phyloP scores from a whole-genome alignment of 106 monocot species.

The Acorus gramineus region DNA sequence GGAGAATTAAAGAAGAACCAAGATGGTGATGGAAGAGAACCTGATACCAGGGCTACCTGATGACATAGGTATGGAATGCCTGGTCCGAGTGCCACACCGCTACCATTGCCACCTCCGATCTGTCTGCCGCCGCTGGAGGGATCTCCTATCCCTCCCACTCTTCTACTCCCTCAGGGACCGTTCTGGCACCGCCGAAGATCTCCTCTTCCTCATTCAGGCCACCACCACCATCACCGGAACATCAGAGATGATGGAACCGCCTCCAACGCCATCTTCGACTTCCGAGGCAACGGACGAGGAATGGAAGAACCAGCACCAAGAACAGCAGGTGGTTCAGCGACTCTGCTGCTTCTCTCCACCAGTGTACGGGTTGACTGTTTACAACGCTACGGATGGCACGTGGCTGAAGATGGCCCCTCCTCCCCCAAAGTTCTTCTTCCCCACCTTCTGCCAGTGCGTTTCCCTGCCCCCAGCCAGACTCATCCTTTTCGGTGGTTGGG shows the following conservation, averaged over 20 bases:
- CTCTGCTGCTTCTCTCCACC: slow-evolving; percentile 3
- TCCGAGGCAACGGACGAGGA: too few species aligned
- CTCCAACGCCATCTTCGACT: too few species aligned
- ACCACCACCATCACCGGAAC: background rate
- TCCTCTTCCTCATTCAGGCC: slow-evolving; percentile 28
- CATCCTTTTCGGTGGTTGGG: slow-evolving; percentile 54
- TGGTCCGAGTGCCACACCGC: slow-evolving; percentile 27
- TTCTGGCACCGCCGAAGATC: slow-evolving; percentile 21
- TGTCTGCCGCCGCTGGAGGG: slow-evolving; percentile 27
- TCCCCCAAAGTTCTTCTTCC: slow-evolving; percentile 40
- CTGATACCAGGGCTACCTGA: slow-evolving; percentile 37
- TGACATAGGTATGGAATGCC: slow-evolving; percentile 34
- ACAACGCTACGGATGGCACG: slow-evolving; percentile 17
- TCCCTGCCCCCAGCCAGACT: slow-evolving; percentile 18
- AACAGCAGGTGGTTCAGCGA: too few species aligned
- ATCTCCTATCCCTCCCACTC: slow-evolving; percentile 8
- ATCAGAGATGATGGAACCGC: too few species aligned
- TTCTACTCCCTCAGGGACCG: slow-evolving; percentile 8
- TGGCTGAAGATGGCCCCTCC: slow-evolving; percentile 28
- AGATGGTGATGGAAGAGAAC: background rate
- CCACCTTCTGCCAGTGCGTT: slow-evolving; percentile 55
- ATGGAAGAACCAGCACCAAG: too few species aligned
- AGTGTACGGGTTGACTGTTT: slow-evolving; percentile 20
- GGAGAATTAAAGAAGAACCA: slow-evolving; percentile 2
- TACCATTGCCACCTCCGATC: slow-evolving; percentile 17